Evolutionary conservation across 1,284 basidiomycete species (phyloP).

Genomic region (Schizophyllum amplum): DNA sequence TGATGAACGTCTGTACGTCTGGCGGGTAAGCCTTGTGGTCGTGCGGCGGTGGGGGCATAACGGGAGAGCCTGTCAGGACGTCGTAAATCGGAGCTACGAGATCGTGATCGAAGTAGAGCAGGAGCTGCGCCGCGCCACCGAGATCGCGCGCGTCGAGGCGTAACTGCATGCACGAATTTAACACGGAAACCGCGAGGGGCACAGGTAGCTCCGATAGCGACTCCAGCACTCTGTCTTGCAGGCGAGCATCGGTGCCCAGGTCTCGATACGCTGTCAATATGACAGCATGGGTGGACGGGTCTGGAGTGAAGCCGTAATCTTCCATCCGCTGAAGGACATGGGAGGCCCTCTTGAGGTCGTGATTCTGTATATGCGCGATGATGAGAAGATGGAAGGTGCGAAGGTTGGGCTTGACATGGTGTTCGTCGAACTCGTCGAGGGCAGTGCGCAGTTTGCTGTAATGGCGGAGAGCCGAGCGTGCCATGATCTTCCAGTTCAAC

Average conservation of each 20-base stretch:
- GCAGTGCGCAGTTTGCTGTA: slow-evolving; percentile 37
- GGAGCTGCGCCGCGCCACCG: slow-evolving; percentile 31
- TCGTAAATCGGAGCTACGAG: slow-evolving; percentile 15
- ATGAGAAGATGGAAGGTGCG: slow-evolving; percentile 62
- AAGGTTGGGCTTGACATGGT: slow-evolving; percentile 39
- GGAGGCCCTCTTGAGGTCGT: slow-evolving; percentile 49
- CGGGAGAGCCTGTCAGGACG: slow-evolving; percentile 1
- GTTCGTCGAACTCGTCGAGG: slow-evolving; percentile 40
- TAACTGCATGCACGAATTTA: slow-evolving; percentile 60
- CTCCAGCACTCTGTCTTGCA: slow-evolving; percentile 44
- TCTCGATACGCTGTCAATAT: slow-evolving; percentile 51
- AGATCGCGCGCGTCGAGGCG: slow-evolving; percentile 50
- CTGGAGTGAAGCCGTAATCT: slow-evolving; percentile 40
- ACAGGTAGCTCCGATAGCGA: slow-evolving; percentile 32
- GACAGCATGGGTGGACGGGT: slow-evolving; percentile 50
- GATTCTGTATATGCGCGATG: slow-evolving; percentile 58
- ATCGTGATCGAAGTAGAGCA: slow-evolving; percentile 38
- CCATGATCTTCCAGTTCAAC: slow-evolving; percentile 61
- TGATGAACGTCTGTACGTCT: slow-evolving; percentile 54
- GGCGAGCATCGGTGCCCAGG: slow-evolving; percentile 47
- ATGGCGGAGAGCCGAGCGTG: slow-evolving; percentile 42
- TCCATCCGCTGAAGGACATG: slow-evolving; percentile 46
- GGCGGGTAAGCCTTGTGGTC: slow-evolving; percentile 24
- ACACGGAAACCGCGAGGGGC: slow-evolving; percentile 35
- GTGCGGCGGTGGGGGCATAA: background rate